These are phyloP conservation scores for Penstemon davidsonii DNA, from an alignment of 257 asterid genomes.

Conservation along the genomic window DNA sequence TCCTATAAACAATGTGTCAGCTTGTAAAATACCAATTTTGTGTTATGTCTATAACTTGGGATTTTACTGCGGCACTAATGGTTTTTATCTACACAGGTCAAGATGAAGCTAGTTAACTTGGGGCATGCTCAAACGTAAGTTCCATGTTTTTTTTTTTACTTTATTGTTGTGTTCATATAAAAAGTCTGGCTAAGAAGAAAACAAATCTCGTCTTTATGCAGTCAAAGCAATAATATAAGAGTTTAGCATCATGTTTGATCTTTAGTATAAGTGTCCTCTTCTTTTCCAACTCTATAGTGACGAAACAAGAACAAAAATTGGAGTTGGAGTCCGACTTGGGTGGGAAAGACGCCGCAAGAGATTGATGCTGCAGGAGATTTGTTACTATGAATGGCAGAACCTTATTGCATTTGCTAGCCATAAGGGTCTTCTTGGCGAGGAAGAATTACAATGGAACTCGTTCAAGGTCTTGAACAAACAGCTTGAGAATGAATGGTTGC, in stretches of 20 bases:
- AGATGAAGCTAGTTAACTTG: constrained; percentile 71
- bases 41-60: constrained; percentile 12
- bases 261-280: not conserved
- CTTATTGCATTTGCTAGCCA: constrained; percentile 71
- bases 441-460: constrained; percentile 80
- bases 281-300: constrained; percentile 42
- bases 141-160: not conserved
- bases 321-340: constrained; percentile 76
- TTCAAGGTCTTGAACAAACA: constrained; percentile 54
- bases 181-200: not conserved
- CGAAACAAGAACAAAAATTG: constrained; percentile 79
- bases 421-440: constrained; percentile 71
- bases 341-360: constrained; percentile 86
- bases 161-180: not conserved
- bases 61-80: constrained; percentile 23
- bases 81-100: constrained; percentile 58
- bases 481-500: constrained; percentile 64
- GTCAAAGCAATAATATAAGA: not conserved
- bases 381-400: constrained; percentile 78
- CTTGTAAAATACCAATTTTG: constrained; percentile 14
- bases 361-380: constrained; percentile 74
- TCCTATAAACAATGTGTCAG: not conserved
- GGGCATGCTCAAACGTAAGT: constrained; percentile 90
- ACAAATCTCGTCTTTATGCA: not conserved
- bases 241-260: not conserved